Evolutionary conservation across 495 filamentous ascomycete genomes (phyloP).

Genomic region (Podospora anserina): DNA sequence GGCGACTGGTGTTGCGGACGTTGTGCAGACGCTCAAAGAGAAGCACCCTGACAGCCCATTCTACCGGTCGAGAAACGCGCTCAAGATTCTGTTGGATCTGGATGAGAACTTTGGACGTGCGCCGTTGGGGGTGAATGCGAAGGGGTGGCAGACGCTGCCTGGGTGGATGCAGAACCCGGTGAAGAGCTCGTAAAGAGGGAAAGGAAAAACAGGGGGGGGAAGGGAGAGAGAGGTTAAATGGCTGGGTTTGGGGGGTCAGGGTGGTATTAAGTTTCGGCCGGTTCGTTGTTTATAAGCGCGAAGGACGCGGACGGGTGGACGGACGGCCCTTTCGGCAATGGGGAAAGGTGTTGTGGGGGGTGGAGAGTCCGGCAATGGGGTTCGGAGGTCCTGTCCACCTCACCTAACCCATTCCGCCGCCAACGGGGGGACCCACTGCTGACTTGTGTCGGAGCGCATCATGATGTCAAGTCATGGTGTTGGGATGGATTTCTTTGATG

Average conservation of each 20-base stretch:
- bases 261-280: conserved; percentile 16
- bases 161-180: conserved; percentile 36
- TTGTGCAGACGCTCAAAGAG: conserved; percentile 41
- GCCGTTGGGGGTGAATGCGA: conserved; percentile 51
- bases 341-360: neutral
- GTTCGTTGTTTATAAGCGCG: neutral
- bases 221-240: neutral
- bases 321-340: conserved; percentile 1
- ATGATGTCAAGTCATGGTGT: neutral
- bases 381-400: neutral
- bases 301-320: neutral
- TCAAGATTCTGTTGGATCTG: conserved; percentile 93
- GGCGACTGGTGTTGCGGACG: conserved; percentile 38
- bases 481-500: too few species aligned
- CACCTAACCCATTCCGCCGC: neutral
- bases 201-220: neutral
- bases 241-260: neutral
- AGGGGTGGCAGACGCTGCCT: conserved; percentile 49
- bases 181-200: conserved; percentile 13
- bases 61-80: conserved; percentile 83
- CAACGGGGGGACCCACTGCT: neutral
- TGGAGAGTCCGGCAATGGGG: conserved; percentile 4
- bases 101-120: conserved; percentile 83
- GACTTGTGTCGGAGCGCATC: neutral
- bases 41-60: conserved; percentile 66